These are phyloP conservation scores for Aspergillus candidus DNA, from an alignment of 2,329 filamentous ascomycete species.

Conservation along the genomic window DNA sequence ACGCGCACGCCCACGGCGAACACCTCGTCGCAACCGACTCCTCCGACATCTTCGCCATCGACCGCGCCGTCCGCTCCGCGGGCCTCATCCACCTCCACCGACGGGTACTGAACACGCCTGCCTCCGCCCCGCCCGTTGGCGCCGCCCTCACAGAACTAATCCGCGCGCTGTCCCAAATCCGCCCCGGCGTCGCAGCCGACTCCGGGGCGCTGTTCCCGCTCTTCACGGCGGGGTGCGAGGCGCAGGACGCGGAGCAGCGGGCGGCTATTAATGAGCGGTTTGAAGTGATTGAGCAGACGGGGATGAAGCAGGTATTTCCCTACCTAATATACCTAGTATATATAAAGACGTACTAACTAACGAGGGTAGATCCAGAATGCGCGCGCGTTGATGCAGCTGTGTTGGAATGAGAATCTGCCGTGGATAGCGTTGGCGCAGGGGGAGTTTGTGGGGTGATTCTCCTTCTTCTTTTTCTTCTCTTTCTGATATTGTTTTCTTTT, in stretches of 20 bases:
- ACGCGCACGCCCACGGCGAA: slow-evolving; percentile 33
- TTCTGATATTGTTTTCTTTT: no score
- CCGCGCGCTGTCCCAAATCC: slow-evolving; percentile 55
- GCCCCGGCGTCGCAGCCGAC: slow-evolving; percentile 63
- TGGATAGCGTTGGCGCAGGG: slow-evolving; percentile 37
- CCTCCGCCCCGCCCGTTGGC: slow-evolving; percentile 56
- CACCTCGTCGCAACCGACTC: slow-evolving; percentile 37
- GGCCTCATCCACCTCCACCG: slow-evolving; percentile 70
- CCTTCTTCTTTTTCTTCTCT: no score
- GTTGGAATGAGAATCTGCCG: slow-evolving; percentile 32
- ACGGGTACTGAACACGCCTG: slow-evolving; percentile 60
- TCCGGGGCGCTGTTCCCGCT: slow-evolving; percentile 72
- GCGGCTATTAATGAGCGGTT: slow-evolving; percentile 60
- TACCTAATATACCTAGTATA: neutral
- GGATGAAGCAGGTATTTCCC: slow-evolving; percentile 63
- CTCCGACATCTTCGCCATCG: slow-evolving; percentile 57
- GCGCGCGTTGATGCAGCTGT: slow-evolving; percentile 36
- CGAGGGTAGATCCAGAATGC: slow-evolving; percentile 33
- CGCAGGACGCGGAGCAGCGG: slow-evolving; percentile 50
- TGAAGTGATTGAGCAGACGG: slow-evolving; percentile 62
- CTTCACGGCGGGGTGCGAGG: slow-evolving; percentile 77
- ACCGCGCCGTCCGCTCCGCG: slow-evolving; percentile 74
- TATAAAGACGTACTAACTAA: neutral
- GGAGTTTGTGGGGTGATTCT: slow-evolving; percentile 33
- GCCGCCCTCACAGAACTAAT: slow-evolving; percentile 59